phyloP scores from a whole-genome alignment of 345 rosid species.

The Eucalyptus regnans region DNA sequence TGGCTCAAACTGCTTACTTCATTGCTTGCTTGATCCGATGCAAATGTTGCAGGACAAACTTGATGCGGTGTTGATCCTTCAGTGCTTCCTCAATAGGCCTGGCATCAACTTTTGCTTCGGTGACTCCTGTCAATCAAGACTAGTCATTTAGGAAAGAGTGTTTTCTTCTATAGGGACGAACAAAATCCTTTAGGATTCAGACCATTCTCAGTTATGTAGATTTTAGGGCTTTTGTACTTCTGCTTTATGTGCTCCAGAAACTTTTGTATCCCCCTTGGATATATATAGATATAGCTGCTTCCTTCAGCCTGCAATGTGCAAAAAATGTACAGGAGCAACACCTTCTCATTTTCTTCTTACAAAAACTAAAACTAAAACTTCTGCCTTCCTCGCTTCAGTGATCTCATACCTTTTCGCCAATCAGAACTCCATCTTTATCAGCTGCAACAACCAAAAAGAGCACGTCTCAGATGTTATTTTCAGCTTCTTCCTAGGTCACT shows the following conservation, averaged over 20 bases:
- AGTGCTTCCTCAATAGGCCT: not conserved
- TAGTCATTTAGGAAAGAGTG: not conserved
- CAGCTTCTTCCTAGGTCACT: not conserved
- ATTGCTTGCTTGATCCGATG: not conserved
- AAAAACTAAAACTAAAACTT: not conserved
- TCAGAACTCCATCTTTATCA: conserved; percentile 1
- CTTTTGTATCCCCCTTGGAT: not conserved
- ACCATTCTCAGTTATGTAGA: conserved; percentile 7
- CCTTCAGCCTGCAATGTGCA: not conserved
- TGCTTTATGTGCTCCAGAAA: not conserved
- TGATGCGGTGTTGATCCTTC: not conserved
- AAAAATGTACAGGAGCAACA: not conserved
- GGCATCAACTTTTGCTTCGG: not conserved
- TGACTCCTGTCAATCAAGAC: not conserved
- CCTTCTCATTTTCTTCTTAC: not conserved
- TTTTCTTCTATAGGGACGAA: not conserved
- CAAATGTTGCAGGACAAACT: not conserved
- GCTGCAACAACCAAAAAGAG: not conserved
- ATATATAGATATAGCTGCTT: not conserved
- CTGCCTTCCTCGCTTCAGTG: not conserved
- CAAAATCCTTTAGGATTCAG: not conserved
- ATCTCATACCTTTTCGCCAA: not conserved
- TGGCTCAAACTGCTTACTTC: not conserved
- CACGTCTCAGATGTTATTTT: not conserved
- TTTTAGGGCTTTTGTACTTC: not conserved